Conservation (phyloP, 257 asterid species). For the Petunia secreta region DNA sequence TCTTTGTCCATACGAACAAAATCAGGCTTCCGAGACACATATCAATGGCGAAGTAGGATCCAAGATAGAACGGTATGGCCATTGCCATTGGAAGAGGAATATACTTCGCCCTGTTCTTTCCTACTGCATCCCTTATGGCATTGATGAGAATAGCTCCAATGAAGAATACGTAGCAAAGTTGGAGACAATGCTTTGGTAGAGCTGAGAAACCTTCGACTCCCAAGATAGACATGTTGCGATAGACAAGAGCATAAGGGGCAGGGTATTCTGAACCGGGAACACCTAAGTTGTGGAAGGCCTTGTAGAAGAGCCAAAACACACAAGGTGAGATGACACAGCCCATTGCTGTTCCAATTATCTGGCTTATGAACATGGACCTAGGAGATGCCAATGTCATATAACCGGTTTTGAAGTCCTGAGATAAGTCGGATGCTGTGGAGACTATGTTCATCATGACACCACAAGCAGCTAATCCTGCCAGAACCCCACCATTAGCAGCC, state of each 20-base stretch:
- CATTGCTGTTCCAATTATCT: conserved; percentile 70
- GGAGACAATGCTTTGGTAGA: conserved; percentile 59
- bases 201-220: conserved; percentile 75
- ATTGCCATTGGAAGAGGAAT: conserved; percentile 78
- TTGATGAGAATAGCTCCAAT: conserved; percentile 58
- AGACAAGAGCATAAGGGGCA: conserved; percentile 56
- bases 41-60: conserved; percentile 62
- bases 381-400: conserved; percentile 71
- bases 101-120: conserved; percentile 48
- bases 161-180: conserved; percentile 59
- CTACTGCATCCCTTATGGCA: conserved; percentile 50
- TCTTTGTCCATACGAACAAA: conserved; percentile 58
- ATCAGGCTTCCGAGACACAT: conserved; percentile 74
- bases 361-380: conserved; percentile 75
- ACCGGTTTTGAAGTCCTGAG: conserved; percentile 75
- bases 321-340: conserved; percentile 67
- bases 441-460: conserved; percentile 72
- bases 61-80: conserved; percentile 73
- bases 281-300: conserved; percentile 61
- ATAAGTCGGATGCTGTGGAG: conserved; percentile 66
- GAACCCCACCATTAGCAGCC: conserved; percentile 55
- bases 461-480: conserved; percentile 69
- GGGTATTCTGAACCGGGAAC: conserved; percentile 54
- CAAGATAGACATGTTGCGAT: conserved; percentile 59
- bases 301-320: conserved; percentile 65